phyloP scores from a whole-genome alignment of 2,329 filamentous ascomycete genomes.

The Ascochyta koolunga region DNA sequence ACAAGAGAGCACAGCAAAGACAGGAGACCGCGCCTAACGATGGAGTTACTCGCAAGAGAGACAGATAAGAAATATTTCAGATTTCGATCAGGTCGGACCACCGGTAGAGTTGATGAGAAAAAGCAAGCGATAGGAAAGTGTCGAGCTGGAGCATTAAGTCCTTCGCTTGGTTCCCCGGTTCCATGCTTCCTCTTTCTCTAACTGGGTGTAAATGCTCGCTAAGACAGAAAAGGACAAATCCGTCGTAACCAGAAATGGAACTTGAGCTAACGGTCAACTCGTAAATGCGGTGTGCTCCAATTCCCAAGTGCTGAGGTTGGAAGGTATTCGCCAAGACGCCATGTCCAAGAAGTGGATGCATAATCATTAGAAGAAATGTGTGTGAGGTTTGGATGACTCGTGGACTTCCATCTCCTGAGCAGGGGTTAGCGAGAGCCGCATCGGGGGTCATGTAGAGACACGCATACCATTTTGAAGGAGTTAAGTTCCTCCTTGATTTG shows the following conservation, averaged over 20 bases:
- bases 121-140: slow-evolving; percentile 38
- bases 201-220: slow-evolving; percentile 49
- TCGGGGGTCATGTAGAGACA: no score
- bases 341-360: slow-evolving; percentile 50
- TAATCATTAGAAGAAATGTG: slow-evolving; percentile 91
- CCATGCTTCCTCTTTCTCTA: slow-evolving; percentile 40
- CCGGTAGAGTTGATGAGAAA: slow-evolving; percentile 27
- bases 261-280: slow-evolving; percentile 47
- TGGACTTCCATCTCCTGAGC: slow-evolving; percentile 98
- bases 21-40: slow-evolving; percentile 30
- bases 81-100: slow-evolving; percentile 23
- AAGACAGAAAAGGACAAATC: slow-evolving; percentile 49
- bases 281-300: slow-evolving; percentile 49
- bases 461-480: slow-evolving; percentile 94
- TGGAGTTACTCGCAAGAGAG: slow-evolving; percentile 21
- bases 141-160: slow-evolving; percentile 31
- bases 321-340: slow-evolving; percentile 51
- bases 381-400: slow-evolving; percentile 98
- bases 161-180: slow-evolving; percentile 29
- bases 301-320: slow-evolving; percentile 41
- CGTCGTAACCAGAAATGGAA: slow-evolving; percentile 51
- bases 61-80: slow-evolving; percentile 29
- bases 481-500: slow-evolving; percentile 99
- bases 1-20: slow-evolving; percentile 23
- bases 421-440: slow-evolving; percentile 48